Base-by-base conservation (phyloP, 495 filamentous ascomycete species). In the Penicillium ochrochloron region DNA sequence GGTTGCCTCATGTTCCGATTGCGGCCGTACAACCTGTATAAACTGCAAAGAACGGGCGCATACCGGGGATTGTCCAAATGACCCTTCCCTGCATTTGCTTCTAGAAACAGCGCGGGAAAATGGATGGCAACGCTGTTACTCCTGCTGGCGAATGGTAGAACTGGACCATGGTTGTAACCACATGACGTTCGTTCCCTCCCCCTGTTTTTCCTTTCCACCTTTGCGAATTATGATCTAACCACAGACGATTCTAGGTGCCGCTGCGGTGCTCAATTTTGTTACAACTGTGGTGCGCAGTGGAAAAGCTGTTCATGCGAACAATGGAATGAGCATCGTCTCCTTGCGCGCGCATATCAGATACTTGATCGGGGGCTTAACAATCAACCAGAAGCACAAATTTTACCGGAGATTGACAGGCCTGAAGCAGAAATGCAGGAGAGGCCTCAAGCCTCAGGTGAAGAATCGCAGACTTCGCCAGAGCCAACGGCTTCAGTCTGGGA, bases 241-340 rank as follows among this genome's bases (percentile, higher is more conserved):
- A 31, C 29, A 31, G 29, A 31, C 29, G 29, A 31, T 31, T 31
- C 29, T 64, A 85, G 82, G 8, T 89, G 86, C 65, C 70, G 54
- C 25, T 89, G 86, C 60, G 69, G 74, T 9, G 77, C 79, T 3
- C 63, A 88, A 56, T 89, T 89, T 67, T 89, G 86, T 64, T 89
- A 89, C 53, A 67, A 76, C 3, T 89, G 86, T 63, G 84, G 82
- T 4, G 53, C 60, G 1, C 37, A 12, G 12, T 89, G 85, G 85
- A 82, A 82, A 64, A 82, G 68, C 0, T 89, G 85, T 57, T 0
- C 0, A 3, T 88, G 83, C 53, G 66, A 41, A 15, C 71, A 77
- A 44, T 84, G 77, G 74, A 63, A 78, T 31, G 79, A 81, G 59
- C 35, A 65, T 51, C 73, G 63, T 52, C 74, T 82, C 27, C 52